Conservation (phyloP, 176 grass and related monocot genomes). For the Cocos nucifera region DNA sequence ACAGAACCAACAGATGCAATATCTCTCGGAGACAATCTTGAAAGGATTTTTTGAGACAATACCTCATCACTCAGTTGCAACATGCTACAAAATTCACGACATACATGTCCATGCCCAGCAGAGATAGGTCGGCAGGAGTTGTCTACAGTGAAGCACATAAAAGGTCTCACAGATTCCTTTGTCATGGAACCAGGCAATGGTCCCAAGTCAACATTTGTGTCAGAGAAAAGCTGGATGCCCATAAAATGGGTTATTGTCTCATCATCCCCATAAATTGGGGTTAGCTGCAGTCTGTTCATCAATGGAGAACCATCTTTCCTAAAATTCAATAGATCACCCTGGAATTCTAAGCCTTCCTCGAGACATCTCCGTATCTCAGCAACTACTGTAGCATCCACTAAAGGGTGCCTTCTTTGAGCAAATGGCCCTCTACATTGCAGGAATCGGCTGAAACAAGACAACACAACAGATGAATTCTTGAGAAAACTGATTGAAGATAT, state of each 20-base stretch:
- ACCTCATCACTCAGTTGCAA: conserved; percentile 81
- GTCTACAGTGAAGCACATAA: conserved; percentile 21
- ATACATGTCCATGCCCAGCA: conserved; percentile 35
- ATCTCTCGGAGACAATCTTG: conserved; percentile 72
- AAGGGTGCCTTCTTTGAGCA: conserved; percentile 67
- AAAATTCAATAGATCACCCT: conserved; percentile 80
- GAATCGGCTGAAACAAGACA: conserved; percentile 61
- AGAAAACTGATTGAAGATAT: no score
- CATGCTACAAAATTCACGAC: conserved; percentile 49
- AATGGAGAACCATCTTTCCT: conserved; percentile 78
- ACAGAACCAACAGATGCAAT: conserved; percentile 87
- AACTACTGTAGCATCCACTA: conserved; percentile 61
- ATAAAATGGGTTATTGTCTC: conserved; percentile 69
- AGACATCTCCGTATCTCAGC: conserved; percentile 52
- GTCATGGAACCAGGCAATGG: conserved; percentile 18
- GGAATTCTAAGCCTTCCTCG: conserved; percentile 67
- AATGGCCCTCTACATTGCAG: conserved; percentile 87
- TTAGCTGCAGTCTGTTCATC: conserved; percentile 79
- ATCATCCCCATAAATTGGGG: conserved; percentile 82
- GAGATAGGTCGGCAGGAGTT: conserved; percentile 19
- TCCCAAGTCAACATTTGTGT: conserved; percentile 57
- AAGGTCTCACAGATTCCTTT: conserved; percentile 26
- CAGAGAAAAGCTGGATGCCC: conserved; percentile 76
- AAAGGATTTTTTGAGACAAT: conserved; percentile 69
- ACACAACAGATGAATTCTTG: no score